phyloP scores from a whole-genome alignment of 2,329 filamentous ascomycete species.

The Trichophyton rubrum region DNA sequence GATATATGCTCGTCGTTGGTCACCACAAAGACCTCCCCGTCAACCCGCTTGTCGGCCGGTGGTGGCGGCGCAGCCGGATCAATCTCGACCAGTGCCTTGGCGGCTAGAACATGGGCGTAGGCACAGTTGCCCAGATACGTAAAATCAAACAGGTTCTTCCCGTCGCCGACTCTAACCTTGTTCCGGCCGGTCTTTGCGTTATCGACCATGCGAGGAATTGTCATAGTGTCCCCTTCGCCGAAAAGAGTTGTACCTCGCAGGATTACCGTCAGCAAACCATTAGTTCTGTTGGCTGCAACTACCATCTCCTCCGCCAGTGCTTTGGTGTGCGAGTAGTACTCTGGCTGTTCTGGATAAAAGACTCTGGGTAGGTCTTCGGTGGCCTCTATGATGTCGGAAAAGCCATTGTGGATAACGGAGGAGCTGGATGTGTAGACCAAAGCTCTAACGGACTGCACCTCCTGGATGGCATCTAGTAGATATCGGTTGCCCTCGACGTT shows the following conservation, averaged over 20 bases:
- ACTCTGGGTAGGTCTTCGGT: conserved; percentile 63
- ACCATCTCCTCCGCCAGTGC: conserved; percentile 25
- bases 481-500: conserved; percentile 68
- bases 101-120: conserved; percentile 65
- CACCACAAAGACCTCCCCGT: conserved; percentile 69
- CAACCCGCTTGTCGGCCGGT: conserved; percentile 44
- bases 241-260: conserved; percentile 72
- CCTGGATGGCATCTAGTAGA: conserved; percentile 45
- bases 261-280: conserved; percentile 50
- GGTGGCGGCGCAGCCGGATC: conserved; percentile 23
- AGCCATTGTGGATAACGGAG: conserved; percentile 58
- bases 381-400: conserved; percentile 43
- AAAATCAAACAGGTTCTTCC: conserved; percentile 49
- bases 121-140: conserved; percentile 50
- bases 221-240: conserved; percentile 55
- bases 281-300: neutral
- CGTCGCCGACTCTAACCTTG: conserved; percentile 58
- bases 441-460: conserved; percentile 34
- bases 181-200: conserved; percentile 56
- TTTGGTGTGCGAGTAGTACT: conserved; percentile 75
- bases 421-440: conserved; percentile 75
- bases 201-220: conserved; percentile 20
- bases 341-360: conserved; percentile 46
- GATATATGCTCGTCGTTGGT: conserved; percentile 73
- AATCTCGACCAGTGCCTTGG: conserved; percentile 50